Conservation (phyloP, 2,329 filamentous ascomycete species). For the Diaporthe sp. region DNA sequence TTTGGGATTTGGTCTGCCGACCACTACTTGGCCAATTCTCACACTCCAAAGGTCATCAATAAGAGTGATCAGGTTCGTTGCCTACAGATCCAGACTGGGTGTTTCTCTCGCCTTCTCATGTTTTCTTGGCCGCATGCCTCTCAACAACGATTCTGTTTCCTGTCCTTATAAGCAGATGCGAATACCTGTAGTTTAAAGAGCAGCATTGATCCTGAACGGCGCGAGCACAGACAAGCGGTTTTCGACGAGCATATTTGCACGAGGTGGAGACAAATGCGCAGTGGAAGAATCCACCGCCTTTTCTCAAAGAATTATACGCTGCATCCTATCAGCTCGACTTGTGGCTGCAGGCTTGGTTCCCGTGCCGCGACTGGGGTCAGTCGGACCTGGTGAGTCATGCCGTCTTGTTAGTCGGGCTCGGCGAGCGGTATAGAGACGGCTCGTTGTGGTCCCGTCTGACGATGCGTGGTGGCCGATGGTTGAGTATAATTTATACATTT, state of each 20-base stretch:
- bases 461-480: not conserved
- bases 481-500: not conserved
- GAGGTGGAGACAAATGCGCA: not conserved
- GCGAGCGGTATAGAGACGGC: constrained; percentile 1
- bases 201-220: not conserved
- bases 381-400: constrained; percentile 20
- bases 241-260: not conserved
- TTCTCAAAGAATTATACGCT: not conserved
- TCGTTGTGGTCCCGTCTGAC: not conserved
- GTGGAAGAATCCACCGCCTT: not conserved
- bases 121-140: not conserved
- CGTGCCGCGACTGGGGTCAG: not conserved
- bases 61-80: not conserved
- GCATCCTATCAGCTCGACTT: not conserved
- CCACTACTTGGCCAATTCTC: too few relatives aligned
- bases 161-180: not conserved
- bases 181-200: not conserved
- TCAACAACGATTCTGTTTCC: not conserved
- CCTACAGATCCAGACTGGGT: too few relatives aligned
- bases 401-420: constrained; percentile 2
- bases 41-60: too few relatives aligned
- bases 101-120: not conserved
- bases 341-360: not conserved
- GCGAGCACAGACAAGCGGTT: not conserved
- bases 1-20: too few relatives aligned